phyloP scores from a whole-genome alignment of 2,329 filamentous ascomycete species.

The Aspergillus ibericus region DNA sequence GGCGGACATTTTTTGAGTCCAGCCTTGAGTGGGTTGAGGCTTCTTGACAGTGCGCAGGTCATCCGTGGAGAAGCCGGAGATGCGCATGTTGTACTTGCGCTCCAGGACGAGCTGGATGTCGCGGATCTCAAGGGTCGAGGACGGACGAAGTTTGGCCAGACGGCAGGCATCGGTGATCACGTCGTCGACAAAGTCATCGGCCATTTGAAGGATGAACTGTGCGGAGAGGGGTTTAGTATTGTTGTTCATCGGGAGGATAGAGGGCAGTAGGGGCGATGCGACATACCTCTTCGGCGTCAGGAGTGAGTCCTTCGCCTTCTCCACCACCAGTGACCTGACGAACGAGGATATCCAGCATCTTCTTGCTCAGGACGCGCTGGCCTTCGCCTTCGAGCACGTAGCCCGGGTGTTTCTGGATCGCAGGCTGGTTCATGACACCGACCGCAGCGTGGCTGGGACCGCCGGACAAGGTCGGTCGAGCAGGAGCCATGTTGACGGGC shows the following conservation, averaged over 20 bases:
- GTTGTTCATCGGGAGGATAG: neutral
- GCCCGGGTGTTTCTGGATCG: constrained; percentile 74
- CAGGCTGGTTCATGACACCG: constrained; percentile 84
- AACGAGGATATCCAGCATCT: constrained; percentile 93
- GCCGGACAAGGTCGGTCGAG: constrained; percentile 78
- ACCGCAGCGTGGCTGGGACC: constrained; percentile 72
- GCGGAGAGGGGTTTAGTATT: constrained; percentile 12
- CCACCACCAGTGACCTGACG: constrained; percentile 84
- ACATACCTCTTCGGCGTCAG: constrained; percentile 91
- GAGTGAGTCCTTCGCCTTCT: constrained; percentile 75
- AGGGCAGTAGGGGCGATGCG: neutral
- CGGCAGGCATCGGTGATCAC: constrained; percentile 84
- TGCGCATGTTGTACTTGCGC: constrained; percentile 83
- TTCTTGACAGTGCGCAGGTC: constrained; percentile 93
- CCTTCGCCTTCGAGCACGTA: constrained; percentile 90
- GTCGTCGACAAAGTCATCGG: constrained; percentile 92
- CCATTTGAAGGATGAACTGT: constrained; percentile 81
- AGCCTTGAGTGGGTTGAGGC: constrained; percentile 80
- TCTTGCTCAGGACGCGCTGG: constrained; percentile 92
- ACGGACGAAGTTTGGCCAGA: constrained; percentile 88
- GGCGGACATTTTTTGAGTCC: constrained; percentile 96
- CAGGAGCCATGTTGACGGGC: constrained; percentile 70
- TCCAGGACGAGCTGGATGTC: constrained; percentile 82
- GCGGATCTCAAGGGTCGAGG: constrained; percentile 84
- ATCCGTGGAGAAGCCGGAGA: constrained; percentile 91